Base-by-base conservation (phyloP, 345 rosid species). In the Citrus cavaleriei region DNA sequence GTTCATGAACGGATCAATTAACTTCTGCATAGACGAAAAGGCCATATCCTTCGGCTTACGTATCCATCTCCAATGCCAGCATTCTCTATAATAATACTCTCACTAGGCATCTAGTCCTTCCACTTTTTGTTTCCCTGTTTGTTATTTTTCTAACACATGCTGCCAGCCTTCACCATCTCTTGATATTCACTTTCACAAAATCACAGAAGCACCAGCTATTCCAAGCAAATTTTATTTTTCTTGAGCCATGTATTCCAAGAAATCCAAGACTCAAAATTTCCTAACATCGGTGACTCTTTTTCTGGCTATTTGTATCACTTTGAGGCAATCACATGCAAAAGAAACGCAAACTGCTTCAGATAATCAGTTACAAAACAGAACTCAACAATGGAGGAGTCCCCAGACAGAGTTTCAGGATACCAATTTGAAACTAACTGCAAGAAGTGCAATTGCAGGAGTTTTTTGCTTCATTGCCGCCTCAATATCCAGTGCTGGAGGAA, bases 401-500 rank as follows among this genome's bases (percentile, higher is more conserved):
- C 73, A 64, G 58, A 71, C 30, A 70, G 82, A 79, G 28, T 74
- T 81, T 78, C 87, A 70, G 28, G 84, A 75, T 14, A 63, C 80
- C 64, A 75, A 68, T 24, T 74, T 91, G 64, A 83, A 86, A 28
- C 61, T 88, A 2, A 76, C 90, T 71, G 54, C 87, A 21, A 85
- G 86, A 1, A 83, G 82, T 46, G 78, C 86, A 18, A 6, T 85
- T 8, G 88, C 99, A 7, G 95, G 89, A 60, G 42, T 84, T 37
- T 75, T 89, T 2, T 92, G 98, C 32, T 95, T 93, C 85, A 12
- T 88, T 6, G 93, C 97, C 54, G 85, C 96, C 18, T 74, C 95
- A 0, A 84, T 93, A n/a, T 93, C 99, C 1, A 93, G 98, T 76
- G 99, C 98, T 2, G 99, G 97, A 21, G 99, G 98, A 28, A 89